Conservation (phyloP, 805 yeast genomes). For the Cyberlindnera xylosilytica region DNA sequence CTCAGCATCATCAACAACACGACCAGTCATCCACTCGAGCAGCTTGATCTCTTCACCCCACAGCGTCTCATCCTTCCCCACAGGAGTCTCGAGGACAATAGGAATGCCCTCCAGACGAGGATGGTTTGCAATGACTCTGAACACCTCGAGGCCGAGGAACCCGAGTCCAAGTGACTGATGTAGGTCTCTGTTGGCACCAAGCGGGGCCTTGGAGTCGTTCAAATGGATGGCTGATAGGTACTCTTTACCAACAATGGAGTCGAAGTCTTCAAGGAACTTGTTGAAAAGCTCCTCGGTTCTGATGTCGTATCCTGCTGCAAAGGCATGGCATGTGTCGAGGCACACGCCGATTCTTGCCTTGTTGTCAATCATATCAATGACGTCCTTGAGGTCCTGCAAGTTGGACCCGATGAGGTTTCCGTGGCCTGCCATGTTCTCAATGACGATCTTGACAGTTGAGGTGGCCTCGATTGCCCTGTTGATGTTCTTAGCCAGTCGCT, state of each 20-base stretch:
- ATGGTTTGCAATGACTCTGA: slow-evolving; percentile 72
- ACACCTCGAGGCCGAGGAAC: slow-evolving; percentile 81
- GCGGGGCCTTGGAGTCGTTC: slow-evolving; percentile 93
- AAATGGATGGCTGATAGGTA: slow-evolving; percentile 80
- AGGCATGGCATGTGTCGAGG: slow-evolving; percentile 92
- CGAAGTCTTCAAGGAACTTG: slow-evolving; percentile 75
- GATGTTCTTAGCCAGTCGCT: slow-evolving; percentile 71
- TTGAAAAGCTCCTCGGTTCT: slow-evolving; percentile 53
- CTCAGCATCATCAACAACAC: slow-evolving; percentile 50
- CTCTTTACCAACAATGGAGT: slow-evolving; percentile 65
- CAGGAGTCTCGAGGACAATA: slow-evolving; percentile 85
- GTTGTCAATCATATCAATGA: slow-evolving; percentile 75
- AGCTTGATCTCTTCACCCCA: slow-evolving; percentile 82
- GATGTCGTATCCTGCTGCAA: slow-evolving; percentile 94
- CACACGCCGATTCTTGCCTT: slow-evolving; percentile 92
- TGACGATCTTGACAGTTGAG: slow-evolving; percentile 74
- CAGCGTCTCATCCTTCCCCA: slow-evolving; percentile 43
- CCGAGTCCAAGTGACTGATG: slow-evolving; percentile 91
- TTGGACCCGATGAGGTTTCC: slow-evolving; percentile 85
- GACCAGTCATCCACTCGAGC: slow-evolving; percentile 77
- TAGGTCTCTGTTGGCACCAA: slow-evolving; percentile 84
- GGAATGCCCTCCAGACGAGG: slow-evolving; percentile 64
- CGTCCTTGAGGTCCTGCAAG: slow-evolving; percentile 69
- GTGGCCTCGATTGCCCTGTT: slow-evolving; percentile 78
- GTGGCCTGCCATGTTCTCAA: slow-evolving; percentile 98